phyloP scores from a whole-genome alignment of 75 land plant species.

The Ceratopteris richardii region DNA sequence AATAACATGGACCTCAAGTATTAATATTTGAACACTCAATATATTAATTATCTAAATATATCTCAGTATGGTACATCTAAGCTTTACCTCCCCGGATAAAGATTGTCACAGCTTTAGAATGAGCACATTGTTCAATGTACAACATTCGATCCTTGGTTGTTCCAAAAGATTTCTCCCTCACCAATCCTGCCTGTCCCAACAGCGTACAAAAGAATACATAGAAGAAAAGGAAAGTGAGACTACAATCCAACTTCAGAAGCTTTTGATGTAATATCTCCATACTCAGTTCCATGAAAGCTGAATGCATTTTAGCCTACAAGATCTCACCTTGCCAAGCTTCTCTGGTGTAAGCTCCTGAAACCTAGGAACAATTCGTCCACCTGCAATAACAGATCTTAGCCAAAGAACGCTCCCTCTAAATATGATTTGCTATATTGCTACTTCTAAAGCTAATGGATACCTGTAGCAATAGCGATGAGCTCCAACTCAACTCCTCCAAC shows the following conservation, averaged over 20 bases:
- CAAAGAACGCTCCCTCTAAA: too few relatives aligned
- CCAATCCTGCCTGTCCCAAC: slow-evolving; percentile 78
- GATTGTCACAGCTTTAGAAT: slow-evolving; percentile 91
- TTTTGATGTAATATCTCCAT: too few relatives aligned
- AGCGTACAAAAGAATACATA: not conserved
- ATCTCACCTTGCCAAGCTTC: slow-evolving; percentile 74
- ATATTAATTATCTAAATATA: too few relatives aligned
- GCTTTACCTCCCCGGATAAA: slow-evolving; percentile 90
- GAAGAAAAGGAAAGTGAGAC: not conserved
- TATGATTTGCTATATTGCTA: too few relatives aligned
- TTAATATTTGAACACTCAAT: too few relatives aligned
- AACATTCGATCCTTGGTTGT: slow-evolving; percentile 97
- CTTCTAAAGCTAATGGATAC: slow-evolving; percentile 23
- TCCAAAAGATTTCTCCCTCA: slow-evolving; percentile 93
- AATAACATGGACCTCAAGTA: too few relatives aligned
- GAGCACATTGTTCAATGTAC: slow-evolving; percentile 96
- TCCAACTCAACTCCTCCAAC: slow-evolving; percentile 98
- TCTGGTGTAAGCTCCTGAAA: slow-evolving; percentile 96
- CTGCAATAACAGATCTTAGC: slow-evolving; percentile 35
- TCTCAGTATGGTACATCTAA: too few relatives aligned
- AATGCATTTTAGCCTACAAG: not conserved
- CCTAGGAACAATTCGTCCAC: slow-evolving; percentile 97
- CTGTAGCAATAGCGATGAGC: slow-evolving; percentile 97
- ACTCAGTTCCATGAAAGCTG: too few relatives aligned
- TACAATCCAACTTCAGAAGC: too few relatives aligned